These are phyloP conservation scores for Austroboletus festivus DNA, from an alignment of 768 basidiomycete species.

Conservation along the genomic window DNA sequence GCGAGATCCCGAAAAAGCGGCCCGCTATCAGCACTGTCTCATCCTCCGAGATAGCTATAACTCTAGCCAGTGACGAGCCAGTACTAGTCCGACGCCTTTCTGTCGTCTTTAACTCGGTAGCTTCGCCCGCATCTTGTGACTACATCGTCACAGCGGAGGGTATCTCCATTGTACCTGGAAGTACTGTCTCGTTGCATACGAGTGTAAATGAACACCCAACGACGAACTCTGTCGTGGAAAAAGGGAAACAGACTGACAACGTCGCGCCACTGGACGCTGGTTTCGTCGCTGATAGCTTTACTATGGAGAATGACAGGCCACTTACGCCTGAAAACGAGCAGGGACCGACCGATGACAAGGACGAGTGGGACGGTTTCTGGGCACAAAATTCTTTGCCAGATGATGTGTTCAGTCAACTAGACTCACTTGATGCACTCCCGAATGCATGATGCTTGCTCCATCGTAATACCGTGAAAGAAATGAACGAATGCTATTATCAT, in stretches of 20 bases:
- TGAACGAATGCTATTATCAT: slow-evolving; percentile 5
- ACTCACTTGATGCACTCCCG: slow-evolving; percentile 2
- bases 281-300: slow-evolving; percentile 27
- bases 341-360: slow-evolving; percentile 23
- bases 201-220: slow-evolving; percentile 7
- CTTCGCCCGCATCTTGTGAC: slow-evolving; percentile 59
- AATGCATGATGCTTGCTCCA: slow-evolving; percentile 12
- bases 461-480: not conserved
- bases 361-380: slow-evolving; percentile 52
- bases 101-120: slow-evolving; percentile 73
- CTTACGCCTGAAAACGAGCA: slow-evolving; percentile 26
- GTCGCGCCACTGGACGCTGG: slow-evolving; percentile 38
- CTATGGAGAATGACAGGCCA: slow-evolving; percentile 10
- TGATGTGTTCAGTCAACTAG: slow-evolving; percentile 30
- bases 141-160: slow-evolving; percentile 70
- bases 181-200: slow-evolving; percentile 10
- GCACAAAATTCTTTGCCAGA: slow-evolving; percentile 40
- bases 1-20: slow-evolving; percentile 28
- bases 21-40: slow-evolving; percentile 11
- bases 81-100: slow-evolving; percentile 68
- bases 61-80: slow-evolving; percentile 38
- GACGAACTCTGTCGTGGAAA: slow-evolving; percentile 2
- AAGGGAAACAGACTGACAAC: slow-evolving; percentile 11
- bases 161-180: slow-evolving; percentile 36
- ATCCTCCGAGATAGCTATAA: not conserved